Percentiles rank a stretch among this genome's conserved stretches.
These are phyloP conservation scores for Pestalotiopsis sp. DNA, from an alignment of 2,329 filamentous ascomycete species.

Conservation along the genomic window DNA sequence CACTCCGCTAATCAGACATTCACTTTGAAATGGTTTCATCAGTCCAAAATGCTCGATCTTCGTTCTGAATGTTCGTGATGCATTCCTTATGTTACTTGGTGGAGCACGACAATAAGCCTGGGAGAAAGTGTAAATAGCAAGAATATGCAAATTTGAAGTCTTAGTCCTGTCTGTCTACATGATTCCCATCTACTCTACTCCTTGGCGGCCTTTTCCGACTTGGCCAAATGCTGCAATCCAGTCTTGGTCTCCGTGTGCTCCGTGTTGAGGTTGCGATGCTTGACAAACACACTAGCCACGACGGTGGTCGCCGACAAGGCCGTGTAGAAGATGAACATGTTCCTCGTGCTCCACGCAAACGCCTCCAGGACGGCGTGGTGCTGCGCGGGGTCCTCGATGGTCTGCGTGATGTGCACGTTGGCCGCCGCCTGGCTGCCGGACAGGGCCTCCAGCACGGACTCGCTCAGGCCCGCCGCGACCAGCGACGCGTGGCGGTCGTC, in stretches of 20 bases:
- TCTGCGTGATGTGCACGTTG: constrained; percentile 43
- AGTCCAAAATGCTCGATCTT: no score
- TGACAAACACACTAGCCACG: constrained; percentile 44
- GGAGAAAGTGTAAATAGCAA: no score
- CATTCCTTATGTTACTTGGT: no score
- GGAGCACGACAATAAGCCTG: no score
- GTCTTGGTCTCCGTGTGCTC: constrained; percentile 55
- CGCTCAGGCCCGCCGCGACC: constrained; percentile 22
- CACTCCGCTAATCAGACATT: no score
- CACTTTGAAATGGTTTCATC: no score
- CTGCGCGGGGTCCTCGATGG: constrained; percentile 39
- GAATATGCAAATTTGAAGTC: no score
- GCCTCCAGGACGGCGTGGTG: constrained; percentile 42
- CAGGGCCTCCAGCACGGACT: constrained; percentile 32
- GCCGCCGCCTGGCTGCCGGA: constrained; percentile 46
- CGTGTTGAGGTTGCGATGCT: constrained; percentile 44
- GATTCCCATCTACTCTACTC: no score
- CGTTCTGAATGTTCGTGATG: no score
- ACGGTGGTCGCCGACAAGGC: constrained; percentile 42
- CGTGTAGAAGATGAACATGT: constrained; percentile 52
- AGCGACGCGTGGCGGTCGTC: constrained; percentile 18
- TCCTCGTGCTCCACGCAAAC: constrained; percentile 49
- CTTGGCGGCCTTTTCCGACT: no score
- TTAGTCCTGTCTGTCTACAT: no score
- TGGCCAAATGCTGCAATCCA: constrained; percentile 29